Evolutionary conservation across 1,139 yeast species (phyloP).

Genomic region (Hansenula sp.): DNA sequence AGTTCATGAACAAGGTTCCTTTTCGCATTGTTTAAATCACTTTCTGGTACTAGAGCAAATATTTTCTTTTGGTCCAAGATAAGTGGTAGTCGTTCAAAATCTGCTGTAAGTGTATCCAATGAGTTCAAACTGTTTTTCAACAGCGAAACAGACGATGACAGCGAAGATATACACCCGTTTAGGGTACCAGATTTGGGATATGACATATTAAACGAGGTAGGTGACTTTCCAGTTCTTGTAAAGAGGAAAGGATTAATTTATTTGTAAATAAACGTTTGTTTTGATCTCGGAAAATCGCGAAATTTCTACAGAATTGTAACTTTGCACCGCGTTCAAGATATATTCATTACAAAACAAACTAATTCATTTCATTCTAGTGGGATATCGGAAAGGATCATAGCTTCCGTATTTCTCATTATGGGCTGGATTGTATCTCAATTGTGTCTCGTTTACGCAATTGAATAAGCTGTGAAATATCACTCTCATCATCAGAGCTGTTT

Average conservation of each 20-base stretch:
- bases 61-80: conserved; percentile 26
- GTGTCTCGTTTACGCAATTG: too few relatives aligned
- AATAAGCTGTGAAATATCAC: background rate
- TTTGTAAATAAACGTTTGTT: too few relatives aligned
- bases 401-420: too few relatives aligned
- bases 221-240: too few relatives aligned
- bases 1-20: conserved; percentile 30
- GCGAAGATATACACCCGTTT: conserved; percentile 18
- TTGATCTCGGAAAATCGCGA: too few relatives aligned
- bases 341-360: too few relatives aligned
- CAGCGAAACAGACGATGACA: conserved; percentile 14
- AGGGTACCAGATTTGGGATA: conserved; percentile 9
- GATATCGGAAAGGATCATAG: too few relatives aligned
- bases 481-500: conserved; percentile 2
- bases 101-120: conserved; percentile 17
- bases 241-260: too few relatives aligned
- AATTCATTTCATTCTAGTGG: too few relatives aligned
- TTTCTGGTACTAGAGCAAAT: conserved; percentile 34
- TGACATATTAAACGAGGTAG: conserved; percentile 4
- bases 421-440: background rate
- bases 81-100: conserved; percentile 15
- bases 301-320: too few relatives aligned
- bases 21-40: conserved; percentile 32
- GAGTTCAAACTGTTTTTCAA: conserved; percentile 14
- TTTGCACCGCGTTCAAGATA: too few relatives aligned